These are phyloP conservation scores for Aegilops umbellulata DNA, from an alignment of 176 grass and related monocot species.

Conservation along the genomic window DNA sequence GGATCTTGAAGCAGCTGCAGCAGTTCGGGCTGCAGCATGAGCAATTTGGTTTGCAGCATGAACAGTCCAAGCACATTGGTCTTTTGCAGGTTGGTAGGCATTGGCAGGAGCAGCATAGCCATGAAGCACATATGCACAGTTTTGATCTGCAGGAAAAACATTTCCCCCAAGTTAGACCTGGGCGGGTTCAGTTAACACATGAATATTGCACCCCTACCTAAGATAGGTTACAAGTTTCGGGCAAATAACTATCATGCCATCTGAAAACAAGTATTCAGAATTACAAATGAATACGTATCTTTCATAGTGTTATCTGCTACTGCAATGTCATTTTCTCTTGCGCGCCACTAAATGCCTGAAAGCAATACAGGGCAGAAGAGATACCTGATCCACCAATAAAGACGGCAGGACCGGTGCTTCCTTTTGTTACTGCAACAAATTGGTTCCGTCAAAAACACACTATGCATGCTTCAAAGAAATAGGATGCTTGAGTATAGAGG, in stretches of 20 bases:
- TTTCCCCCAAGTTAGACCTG: neutral
- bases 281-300: neutral
- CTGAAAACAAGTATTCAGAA: neutral
- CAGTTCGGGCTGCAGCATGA: conserved; percentile 5
- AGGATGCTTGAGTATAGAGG: conserved; percentile 21
- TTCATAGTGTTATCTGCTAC: neutral
- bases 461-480: neutral
- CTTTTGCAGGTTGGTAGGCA: conserved; percentile 30
- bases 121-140: conserved; percentile 44
- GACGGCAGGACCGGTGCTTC: conserved; percentile 46
- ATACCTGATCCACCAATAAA: conserved; percentile 75
- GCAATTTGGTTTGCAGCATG: conserved; percentile 33
- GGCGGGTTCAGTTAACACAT: neutral
- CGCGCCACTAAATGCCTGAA: neutral
- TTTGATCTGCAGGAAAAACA: conserved; percentile 42
- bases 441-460: neutral
- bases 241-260: neutral
- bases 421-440: conserved; percentile 63
- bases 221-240: neutral
- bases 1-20: conserved; percentile 24
- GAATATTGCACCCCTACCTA: neutral
- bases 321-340: neutral
- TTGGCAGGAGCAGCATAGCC: conserved; percentile 58
- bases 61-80: conserved; percentile 28
- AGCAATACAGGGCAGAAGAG: neutral